phyloP scores from a whole-genome alignment of 768 basidiomycete genomes.

The Holtermannia corniformis region DNA sequence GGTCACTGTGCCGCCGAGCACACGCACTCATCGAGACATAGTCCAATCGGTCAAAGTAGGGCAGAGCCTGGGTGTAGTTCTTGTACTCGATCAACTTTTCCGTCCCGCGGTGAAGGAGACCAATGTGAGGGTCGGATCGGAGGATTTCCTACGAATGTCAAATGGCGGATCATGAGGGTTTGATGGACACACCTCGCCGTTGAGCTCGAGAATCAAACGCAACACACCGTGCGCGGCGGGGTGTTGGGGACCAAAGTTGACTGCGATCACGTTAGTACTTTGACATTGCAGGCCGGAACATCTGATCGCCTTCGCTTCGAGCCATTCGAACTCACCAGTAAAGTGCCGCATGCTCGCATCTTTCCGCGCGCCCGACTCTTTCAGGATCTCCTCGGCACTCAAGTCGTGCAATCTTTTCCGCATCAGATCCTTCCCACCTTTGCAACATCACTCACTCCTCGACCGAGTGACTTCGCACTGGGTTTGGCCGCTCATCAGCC shows the following conservation, averaged over 20 bases:
- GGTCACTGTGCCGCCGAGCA: background rate
- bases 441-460: constrained; percentile 30
- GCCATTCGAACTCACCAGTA: constrained; percentile 53
- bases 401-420: constrained; percentile 54
- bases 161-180: background rate
- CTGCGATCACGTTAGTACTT: constrained; percentile 42
- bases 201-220: constrained; percentile 91
- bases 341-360: constrained; percentile 86
- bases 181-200: constrained; percentile 60
- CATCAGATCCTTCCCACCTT: constrained; percentile 3
- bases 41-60: constrained; percentile 97
- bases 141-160: constrained; percentile 35
- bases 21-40: constrained; percentile 97
- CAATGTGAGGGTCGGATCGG: constrained; percentile 58
- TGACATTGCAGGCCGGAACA: background rate
- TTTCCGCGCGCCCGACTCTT: constrained; percentile 59
- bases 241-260: constrained; percentile 98
- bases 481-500: constrained; percentile 18
- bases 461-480: constrained; percentile 35
- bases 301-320: background rate
- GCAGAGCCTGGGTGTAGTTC: constrained; percentile 91
- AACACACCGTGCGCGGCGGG: constrained; percentile 98
- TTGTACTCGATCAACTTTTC: constrained; percentile 99
- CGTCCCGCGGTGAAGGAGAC: constrained; percentile 90
- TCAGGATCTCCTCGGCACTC: constrained; percentile 66